A percentile compares a stretch with the other conserved stretches of the same genome.
Conservation (phyloP, 1,284 basidiomycete species). For the Gymnopus androsaceus region DNA sequence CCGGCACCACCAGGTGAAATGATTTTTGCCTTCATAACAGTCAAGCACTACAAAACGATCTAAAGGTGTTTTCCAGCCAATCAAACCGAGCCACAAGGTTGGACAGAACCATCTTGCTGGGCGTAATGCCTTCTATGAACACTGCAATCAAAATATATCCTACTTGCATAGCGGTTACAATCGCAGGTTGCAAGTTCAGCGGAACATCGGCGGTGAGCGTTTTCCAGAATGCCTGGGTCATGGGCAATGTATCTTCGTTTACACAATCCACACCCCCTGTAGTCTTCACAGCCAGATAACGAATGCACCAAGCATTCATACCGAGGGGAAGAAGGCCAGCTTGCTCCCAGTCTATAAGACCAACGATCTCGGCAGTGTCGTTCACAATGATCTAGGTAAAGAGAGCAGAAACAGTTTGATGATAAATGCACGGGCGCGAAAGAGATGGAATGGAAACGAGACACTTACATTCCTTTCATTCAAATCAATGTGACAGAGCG, state of each 20-base stretch:
- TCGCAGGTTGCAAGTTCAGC: not conserved
- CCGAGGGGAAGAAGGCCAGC: conserved; percentile 7
- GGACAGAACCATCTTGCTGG: not conserved
- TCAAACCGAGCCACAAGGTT: not conserved
- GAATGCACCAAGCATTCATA: conserved; percentile 10
- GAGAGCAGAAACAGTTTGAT: not conserved
- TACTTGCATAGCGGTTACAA: conserved; percentile 9
- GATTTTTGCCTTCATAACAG: too few species aligned
- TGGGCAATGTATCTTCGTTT: not conserved
- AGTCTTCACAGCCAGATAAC: not conserved
- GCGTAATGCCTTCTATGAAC: conserved; percentile 1
- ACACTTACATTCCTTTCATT: conserved; percentile 8
- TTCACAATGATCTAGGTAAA: not conserved
- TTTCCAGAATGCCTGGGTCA: conserved; percentile 7
- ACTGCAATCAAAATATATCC: not conserved
- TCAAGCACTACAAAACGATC: not conserved
- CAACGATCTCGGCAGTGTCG: not conserved
- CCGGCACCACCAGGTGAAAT: too few species aligned
- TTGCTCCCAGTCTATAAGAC: conserved; percentile 8
- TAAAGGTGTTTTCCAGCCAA: conserved; percentile 2
- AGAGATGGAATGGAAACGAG: too few species aligned
- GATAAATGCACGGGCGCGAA: not conserved
- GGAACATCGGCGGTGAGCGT: not conserved
- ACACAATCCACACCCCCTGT: not conserved
- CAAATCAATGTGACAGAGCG: conserved; percentile 9